Percentiles rank a stretch among this genome's conserved stretches.
Evolutionary conservation across 2,329 filamentous ascomycete species (phyloP).

Genomic region (Monilinia aucupariae): DNA sequence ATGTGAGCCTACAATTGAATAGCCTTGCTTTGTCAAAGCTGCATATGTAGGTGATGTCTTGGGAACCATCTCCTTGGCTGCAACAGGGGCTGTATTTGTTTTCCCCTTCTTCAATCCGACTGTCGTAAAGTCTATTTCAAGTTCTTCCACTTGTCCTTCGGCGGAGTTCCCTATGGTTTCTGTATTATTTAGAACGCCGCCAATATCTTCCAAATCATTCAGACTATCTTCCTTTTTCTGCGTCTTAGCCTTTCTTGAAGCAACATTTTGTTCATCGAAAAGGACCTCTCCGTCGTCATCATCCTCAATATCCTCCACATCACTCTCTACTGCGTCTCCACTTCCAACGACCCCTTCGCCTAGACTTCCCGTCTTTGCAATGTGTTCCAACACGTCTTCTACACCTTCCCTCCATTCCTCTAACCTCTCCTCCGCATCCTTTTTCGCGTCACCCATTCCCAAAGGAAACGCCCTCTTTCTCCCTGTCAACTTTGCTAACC

Average conservation of each 20-base stretch:
- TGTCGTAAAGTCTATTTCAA: slow-evolving; percentile 84
- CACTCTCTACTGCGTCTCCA: slow-evolving; percentile 79
- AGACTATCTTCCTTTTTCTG: slow-evolving; percentile 49
- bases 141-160: slow-evolving; percentile 38
- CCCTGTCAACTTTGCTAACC: slow-evolving; percentile 92
- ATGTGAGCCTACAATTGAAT: slow-evolving; percentile 90
- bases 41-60: slow-evolving; percentile 82
- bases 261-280: slow-evolving; percentile 44
- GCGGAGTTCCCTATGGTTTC: slow-evolving; percentile 26
- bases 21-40: slow-evolving; percentile 91
- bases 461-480: slow-evolving; percentile 83
- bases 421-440: slow-evolving; percentile 61
- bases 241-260: slow-evolving; percentile 36
- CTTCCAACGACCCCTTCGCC: slow-evolving; percentile 70
- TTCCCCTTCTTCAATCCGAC: slow-evolving; percentile 48
- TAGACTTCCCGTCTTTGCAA: slow-evolving; percentile 53
- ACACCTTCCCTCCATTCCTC: slow-evolving; percentile 75
- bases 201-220: slow-evolving; percentile 81
- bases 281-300: slow-evolving; percentile 47
- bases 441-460: slow-evolving; percentile 80
- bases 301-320: slow-evolving; percentile 63
- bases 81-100: slow-evolving; percentile 38
- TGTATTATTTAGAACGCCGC: slow-evolving; percentile 54
- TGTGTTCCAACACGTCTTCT: slow-evolving; percentile 61
- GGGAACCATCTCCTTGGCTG: slow-evolving; percentile 88